phyloP scores from a whole-genome alignment of 2,329 filamentous ascomycete species.

The Aureobasidium sp. region DNA sequence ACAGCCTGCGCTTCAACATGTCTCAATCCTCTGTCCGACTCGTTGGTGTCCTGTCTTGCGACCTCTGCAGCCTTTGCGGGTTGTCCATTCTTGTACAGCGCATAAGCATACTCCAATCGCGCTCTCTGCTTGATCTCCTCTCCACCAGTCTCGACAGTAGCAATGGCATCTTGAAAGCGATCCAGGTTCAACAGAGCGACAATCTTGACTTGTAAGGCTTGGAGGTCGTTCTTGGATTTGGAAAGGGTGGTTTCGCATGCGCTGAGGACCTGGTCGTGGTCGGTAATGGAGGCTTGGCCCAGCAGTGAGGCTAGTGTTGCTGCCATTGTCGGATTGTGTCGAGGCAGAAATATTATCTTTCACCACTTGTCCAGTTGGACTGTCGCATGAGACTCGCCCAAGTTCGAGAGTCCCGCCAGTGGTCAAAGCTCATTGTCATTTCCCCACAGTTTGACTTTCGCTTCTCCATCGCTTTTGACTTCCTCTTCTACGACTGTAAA shows the following conservation, averaged over 20 bases:
- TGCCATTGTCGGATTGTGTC: background rate
- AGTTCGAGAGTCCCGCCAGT: background rate
- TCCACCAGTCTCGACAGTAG: constrained; percentile 58
- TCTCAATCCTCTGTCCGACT: constrained; percentile 44
- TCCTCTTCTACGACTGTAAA: background rate
- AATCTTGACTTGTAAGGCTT: constrained; percentile 62
- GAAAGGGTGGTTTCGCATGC: constrained; percentile 52
- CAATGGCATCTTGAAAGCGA: constrained; percentile 70
- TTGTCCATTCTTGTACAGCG: constrained; percentile 72
- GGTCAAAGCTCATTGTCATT: background rate
- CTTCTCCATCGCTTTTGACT: background rate
- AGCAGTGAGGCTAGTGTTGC: constrained; percentile 47
- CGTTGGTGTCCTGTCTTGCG: constrained; percentile 28
- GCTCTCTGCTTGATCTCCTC: constrained; percentile 55
- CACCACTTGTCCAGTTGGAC: background rate
- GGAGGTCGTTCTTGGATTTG: constrained; percentile 51
- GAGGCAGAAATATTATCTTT: background rate
- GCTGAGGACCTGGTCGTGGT: constrained; percentile 69
- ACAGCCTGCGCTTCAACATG: constrained; percentile 59
- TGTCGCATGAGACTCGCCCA: background rate
- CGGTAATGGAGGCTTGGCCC: constrained; percentile 52
- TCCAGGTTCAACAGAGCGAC: constrained; percentile 76
- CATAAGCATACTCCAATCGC: constrained; percentile 67
- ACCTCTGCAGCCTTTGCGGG: constrained; percentile 56
- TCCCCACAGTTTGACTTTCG: constrained; percentile 4